Base-by-base conservation (phyloP, 352 stramenopile genomes). In the Phytophthora crassamura region DNA sequence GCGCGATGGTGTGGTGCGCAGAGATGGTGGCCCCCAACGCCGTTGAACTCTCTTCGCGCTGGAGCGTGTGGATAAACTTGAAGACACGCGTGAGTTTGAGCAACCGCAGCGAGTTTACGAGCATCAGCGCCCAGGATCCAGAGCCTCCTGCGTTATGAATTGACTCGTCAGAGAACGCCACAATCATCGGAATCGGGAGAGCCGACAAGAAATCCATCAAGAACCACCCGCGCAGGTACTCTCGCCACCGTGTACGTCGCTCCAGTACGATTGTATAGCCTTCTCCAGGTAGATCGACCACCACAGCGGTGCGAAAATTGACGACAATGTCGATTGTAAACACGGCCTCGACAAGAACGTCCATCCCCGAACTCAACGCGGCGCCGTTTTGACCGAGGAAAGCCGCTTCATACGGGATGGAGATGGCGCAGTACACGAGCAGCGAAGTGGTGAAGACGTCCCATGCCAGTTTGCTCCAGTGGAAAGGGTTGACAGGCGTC, bases 51-150 rank as follows among this genome's bases (percentile, higher is more conserved):
- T 89, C 67, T 39, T 81, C 74, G 5, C 73, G 76, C 11, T 79
- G 77, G 36, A 92, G 59, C 0, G 78, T 87, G 40, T 89, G 89
- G 8, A 91, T 75, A 7, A 97, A 78, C 66, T 97, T 97, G 55
- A 98, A 76, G 16, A 97, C 73, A 1, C 91, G 86, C 22, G 84
- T 64, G 12, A 98, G 77, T 65, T 97, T 97, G 9, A 98, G 55
- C 20, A 98, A 42, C 0, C 91, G 82, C 5, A 94, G 73, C 1
- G 89, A 72, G 28, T 89, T 80, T 4, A 91, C 71, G 16, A 94
- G 62, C n/a, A 78, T 67, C 20, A 94, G 64, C 2, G 70, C 73
- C 53, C 60, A 75, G 0, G 67, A 72, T 7, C 46, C 54, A 7
- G 32, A 28, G 3, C 42, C 38, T 28, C 49, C 16, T 14, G 42